These are phyloP conservation scores for Kodamaea arcana DNA, from an alignment of 1,139 yeast genomes.

Conservation along the genomic window DNA sequence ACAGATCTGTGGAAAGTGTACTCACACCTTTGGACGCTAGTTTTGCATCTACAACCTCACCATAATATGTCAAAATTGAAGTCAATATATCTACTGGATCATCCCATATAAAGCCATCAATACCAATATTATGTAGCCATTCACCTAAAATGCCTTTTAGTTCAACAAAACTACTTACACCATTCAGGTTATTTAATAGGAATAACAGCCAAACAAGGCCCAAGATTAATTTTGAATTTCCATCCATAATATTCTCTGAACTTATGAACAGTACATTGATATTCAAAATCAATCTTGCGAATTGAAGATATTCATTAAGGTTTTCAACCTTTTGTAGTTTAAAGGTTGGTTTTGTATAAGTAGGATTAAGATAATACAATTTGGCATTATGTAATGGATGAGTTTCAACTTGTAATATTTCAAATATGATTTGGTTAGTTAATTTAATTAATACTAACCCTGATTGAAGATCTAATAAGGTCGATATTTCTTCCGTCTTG, in stretches of 20 bases:
- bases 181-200: conserved; percentile 46
- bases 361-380: conserved; percentile 29
- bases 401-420: conserved; percentile 14
- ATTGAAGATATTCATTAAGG: conserved; percentile 52
- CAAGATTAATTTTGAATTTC: conserved; percentile 57
- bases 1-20: too few relatives aligned
- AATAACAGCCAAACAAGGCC: conserved; percentile 66
- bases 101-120: conserved; percentile 18
- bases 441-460: conserved; percentile 39
- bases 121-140: conserved; percentile 41
- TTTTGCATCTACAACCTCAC: too few relatives aligned
- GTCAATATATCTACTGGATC: background rate
- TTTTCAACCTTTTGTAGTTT: conserved; percentile 63
- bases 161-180: conserved; percentile 26
- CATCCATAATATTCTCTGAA: conserved; percentile 66
- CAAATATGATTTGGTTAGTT: conserved; percentile 29
- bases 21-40: too few relatives aligned
- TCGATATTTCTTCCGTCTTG: conserved; percentile 18
- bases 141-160: conserved; percentile 29
- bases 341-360: conserved; percentile 45
- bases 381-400: conserved; percentile 14
- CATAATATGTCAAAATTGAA: background rate
- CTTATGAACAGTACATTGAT: conserved; percentile 57
- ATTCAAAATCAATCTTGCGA: conserved; percentile 46
- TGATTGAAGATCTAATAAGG: conserved; percentile 32